Percentiles rank a stretch among this genome's conserved stretches.
Conservation (phyloP, 163 green algal genomes). For the Scenedesmus sp. region DNA sequence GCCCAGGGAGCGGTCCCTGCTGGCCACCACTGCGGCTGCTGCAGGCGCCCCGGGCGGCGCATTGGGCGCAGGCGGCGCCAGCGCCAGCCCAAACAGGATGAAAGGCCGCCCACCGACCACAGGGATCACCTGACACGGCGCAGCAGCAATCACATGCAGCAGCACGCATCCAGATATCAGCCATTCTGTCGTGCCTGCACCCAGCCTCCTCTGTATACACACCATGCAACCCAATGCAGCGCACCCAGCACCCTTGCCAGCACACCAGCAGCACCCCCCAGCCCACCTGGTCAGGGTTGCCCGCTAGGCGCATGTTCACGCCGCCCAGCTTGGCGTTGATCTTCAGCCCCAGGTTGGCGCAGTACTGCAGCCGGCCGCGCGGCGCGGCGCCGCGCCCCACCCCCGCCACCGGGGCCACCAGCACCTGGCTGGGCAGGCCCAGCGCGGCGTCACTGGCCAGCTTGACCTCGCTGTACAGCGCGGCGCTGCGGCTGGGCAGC, state of each 20-base stretch:
- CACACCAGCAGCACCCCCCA: not conserved
- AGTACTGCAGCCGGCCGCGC: constrained; percentile 69
- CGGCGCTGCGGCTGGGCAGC: constrained; percentile 25
- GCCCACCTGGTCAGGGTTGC: constrained; percentile 45
- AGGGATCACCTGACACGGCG: constrained; percentile 40
- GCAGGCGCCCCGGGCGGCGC: constrained; percentile 23
- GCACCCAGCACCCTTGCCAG: not conserved
- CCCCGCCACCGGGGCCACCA: constrained; percentile 62
- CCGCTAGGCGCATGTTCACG: constrained; percentile 64
- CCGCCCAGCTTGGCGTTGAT: constrained; percentile 78
- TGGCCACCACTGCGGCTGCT: constrained; percentile 59
- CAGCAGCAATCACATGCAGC: not conserved
- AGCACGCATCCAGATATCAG: too few species aligned
- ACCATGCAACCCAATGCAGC: not conserved
- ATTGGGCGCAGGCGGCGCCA: constrained; percentile 61
- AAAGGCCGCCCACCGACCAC: constrained; percentile 56
- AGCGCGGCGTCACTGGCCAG: constrained; percentile 44
- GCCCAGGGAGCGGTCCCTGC: constrained; percentile 68
- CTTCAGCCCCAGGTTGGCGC: constrained; percentile 66
- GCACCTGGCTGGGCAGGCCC: constrained; percentile 58
- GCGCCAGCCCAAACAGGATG: constrained; percentile 76
- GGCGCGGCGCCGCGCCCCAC: constrained; percentile 47
- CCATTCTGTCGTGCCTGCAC: too few species aligned
- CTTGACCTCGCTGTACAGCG: constrained; percentile 51
- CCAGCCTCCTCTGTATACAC: too few species aligned